Evolutionary conservation across 2,329 filamentous ascomycete genomes (phyloP).

Genomic region (Sclerotiophoma versabilis): DNA sequence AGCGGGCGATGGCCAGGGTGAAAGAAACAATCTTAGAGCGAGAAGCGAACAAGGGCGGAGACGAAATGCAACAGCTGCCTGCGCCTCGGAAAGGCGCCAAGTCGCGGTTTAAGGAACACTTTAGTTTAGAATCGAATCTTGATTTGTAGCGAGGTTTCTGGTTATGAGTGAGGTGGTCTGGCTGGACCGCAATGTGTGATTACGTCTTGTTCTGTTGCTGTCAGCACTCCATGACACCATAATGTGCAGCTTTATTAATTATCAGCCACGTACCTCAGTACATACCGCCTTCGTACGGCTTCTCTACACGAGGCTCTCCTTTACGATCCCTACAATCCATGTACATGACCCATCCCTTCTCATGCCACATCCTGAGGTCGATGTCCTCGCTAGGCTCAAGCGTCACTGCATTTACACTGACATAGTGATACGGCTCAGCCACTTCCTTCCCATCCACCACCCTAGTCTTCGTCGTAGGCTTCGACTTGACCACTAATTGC

Average conservation of each 20-base stretch:
- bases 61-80: not conserved
- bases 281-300: constrained; percentile 18
- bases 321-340: constrained; percentile 26
- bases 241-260: not conserved
- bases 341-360: constrained; percentile 45
- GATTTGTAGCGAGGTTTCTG: not conserved
- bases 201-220: not conserved
- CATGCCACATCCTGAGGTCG: constrained; percentile 43
- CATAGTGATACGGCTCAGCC: constrained; percentile 29
- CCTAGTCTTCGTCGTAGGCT: constrained; percentile 13
- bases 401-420: constrained; percentile 46
- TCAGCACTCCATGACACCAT: not conserved
- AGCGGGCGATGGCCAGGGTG: not conserved
- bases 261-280: constrained; percentile 11
- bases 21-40: not conserved
- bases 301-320: not conserved
- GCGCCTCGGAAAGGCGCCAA: not conserved
- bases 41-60: not conserved
- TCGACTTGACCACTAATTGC: constrained; percentile 33
- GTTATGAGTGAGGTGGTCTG: not conserved
- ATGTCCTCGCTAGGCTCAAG: constrained; percentile 37
- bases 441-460: constrained; percentile 23
- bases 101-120: constrained; percentile 2
- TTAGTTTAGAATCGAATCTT: not conserved
- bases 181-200: not conserved